Base-by-base conservation (phyloP, 805 yeast genomes). In the Torulaspora indica region DNA sequence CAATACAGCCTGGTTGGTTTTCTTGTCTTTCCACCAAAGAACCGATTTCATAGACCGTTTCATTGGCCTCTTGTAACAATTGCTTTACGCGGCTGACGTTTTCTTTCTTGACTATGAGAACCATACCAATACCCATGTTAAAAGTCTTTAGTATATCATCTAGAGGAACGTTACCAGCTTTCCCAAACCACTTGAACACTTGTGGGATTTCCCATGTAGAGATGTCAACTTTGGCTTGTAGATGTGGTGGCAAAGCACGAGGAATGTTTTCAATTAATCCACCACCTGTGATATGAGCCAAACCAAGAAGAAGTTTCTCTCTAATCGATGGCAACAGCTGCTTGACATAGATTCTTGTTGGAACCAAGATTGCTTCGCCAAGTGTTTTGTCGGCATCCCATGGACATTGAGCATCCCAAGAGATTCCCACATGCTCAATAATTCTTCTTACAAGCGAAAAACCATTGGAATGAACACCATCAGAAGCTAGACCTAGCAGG, bases 281-380 rank as follows among this genome's bases (percentile, higher is more conserved):
- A 66, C 99, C 99, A 49, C 99, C 99, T 18, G 99, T 93, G 60
- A 93, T 93, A 61, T 93, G 95, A 2, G 98, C 96, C 61, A 93
- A 75, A 47, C 97, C 99, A 44, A 89, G 73, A 38, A 91, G 62
- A 45, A 85, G 69, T 27, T 75, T 81, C 57, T 83, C 73, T 56
- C 75, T 76, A 51, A 90, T 75, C 1, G 86, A 79, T 38, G 85
- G 84, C 49, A 93, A 74, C 46, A 95, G 68, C 57, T 90, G 95
- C 67, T 87, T 90, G 52, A 95, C 98, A 69, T 93, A 93, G 52
- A 93, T 90, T 64, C 84, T 82, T 3, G 98, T 95, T 40, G 99
- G 99, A 3, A 81, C 77, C 50, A 93, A 73, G 42, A 90, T 73
- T 56, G 85, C 90, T 67, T 87, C 83, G 34, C 98, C 98, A 46